Evolutionary conservation across 805 yeast genomes (phyloP), one percentile per base, ranked within the genome.

Genomic region (Maudiozyma saulgeensis): DNA sequence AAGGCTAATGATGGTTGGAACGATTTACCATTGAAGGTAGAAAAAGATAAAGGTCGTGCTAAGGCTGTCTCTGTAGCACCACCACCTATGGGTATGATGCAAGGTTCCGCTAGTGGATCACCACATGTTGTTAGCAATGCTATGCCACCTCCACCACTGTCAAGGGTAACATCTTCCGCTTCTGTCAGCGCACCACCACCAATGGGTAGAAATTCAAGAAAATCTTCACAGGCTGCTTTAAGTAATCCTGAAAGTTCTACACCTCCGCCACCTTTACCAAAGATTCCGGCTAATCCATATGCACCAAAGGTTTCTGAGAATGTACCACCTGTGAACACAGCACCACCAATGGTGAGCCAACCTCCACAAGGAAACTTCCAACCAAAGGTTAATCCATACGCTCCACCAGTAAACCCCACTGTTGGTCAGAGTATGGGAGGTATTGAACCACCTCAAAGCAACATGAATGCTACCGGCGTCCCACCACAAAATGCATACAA

Each of bases 1-100:
- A 63, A 65, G 48, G 69, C 70, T 15, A 67, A 66, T 44, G 63
- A 64, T 44, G 70, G 70, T 21, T 67, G 70, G 70, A 67, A 67
- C 48, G 69, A 67, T 51, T 51, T 67, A 49, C 64, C 70, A 41
- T 44, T 66, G 28, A 60, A 59, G 13, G 59, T 64, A 7, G 61
- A 61, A 37, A 67, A 60, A 28, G 50, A 52, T 23, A 62, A 64
- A 34, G 56, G 58, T 11, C 63, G 70, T 51, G 69, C 68, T 12
- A 66, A 66, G 41, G 61, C 68, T 6, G 64, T 67, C 21, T 65
- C 72, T 1, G 71, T 76, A 31, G 70, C 70, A 13, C 66, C 68
- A 41, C 50, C 51, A 13, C 49, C 53, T 37, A 39, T 50, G 11
- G 49, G 60, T 46, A 41, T 54, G 3, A 19, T 39, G 25, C 23